Evolutionary conservation across 2,329 filamentous ascomycete genomes (phyloP).

Genomic region (Colletotrichum cuscutae): DNA sequence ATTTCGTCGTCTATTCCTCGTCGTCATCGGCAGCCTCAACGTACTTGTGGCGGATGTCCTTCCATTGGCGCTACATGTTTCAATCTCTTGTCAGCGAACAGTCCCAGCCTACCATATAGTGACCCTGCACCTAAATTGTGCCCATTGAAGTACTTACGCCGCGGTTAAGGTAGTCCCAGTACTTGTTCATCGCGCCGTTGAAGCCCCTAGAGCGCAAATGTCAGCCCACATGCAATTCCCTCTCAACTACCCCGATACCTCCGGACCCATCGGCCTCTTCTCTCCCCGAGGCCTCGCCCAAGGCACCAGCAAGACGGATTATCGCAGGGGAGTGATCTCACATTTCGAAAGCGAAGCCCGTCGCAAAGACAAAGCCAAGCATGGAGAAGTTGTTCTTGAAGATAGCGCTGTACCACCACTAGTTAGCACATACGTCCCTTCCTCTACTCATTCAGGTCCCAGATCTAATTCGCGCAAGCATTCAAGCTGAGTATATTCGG

Average conservation of each 20-base stretch:
- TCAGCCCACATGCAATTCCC: conserved; percentile 3
- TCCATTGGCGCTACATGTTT: conserved; percentile 89
- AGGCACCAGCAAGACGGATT: background rate
- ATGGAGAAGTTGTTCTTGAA: conserved; percentile 91
- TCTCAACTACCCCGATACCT: background rate
- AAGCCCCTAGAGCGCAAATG: conserved; percentile 70
- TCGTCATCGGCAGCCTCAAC: conserved; percentile 73
- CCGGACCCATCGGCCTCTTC: background rate
- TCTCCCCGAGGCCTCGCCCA: background rate
- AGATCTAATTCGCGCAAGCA: background rate
- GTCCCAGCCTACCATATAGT: background rate
- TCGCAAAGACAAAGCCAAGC: conserved; percentile 85
- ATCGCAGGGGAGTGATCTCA: conserved; percentile 59
- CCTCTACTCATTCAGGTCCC: background rate
- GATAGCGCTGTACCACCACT: conserved; percentile 69
- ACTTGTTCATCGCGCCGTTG: conserved; percentile 81
- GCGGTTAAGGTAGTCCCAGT: conserved; percentile 93
- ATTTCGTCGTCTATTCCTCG: conserved; percentile 61
- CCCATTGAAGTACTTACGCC: conserved; percentile 74
- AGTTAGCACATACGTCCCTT: conserved; percentile 7
- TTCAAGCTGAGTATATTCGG: background rate
- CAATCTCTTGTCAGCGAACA: conserved; percentile 43
- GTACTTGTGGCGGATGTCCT: conserved; percentile 96
- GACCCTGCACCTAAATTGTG: background rate
- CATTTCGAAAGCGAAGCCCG: conserved; percentile 94